Evolutionary conservation across 2,329 filamentous ascomycete genomes (phyloP), one percentile per base, ranked within the genome.

Genomic region (Epichloe sylvatica): DNA sequence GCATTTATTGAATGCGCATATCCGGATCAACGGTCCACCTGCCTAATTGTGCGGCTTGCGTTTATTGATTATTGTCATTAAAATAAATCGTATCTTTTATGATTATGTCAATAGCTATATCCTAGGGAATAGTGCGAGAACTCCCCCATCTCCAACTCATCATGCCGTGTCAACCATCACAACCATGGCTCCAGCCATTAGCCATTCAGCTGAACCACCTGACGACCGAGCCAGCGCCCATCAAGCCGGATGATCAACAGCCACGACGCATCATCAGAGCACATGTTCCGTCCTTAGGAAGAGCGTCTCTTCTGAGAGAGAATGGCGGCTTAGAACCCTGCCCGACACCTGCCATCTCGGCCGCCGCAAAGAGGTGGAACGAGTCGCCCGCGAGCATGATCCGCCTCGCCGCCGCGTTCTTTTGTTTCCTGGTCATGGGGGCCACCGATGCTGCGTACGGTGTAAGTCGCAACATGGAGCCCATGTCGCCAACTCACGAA

Each of bases 371-470:
- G 58, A 67, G 62, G 52, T 75, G 67, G 77, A 78, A 72, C 55
- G 63, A 67, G 54, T 70, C 76, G 43, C 68, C 62, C 12, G 61
- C 62, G 2, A 80, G 77, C 51, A 64, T 70, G 3, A 65, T 67
- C 53, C 70, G 73, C 9, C 65, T 78, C 1, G 62, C 67, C 2
- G 70, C 78, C 0, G 72, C 75, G 0, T 81, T 80, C 61, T 79
- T 71, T 67, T 73, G 71, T 6, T 77, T 83, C 52, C 57, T 77
- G 5, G 71, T 77, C 1, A 74, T 78, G 60, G 79, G 79, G 0
- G 70, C 74, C 9, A 80, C 78, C 49, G 77, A 80, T 61, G 71
- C 74, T 2, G 75, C 75, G 11, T 78, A 78, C 49, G 77, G 77
- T 53, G 75, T 76, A 61, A 66, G 73, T 64, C 7, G 19, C 39